Conservation (phyloP, 352 stramenopile species). For the Globisporangium lucens region DNA sequence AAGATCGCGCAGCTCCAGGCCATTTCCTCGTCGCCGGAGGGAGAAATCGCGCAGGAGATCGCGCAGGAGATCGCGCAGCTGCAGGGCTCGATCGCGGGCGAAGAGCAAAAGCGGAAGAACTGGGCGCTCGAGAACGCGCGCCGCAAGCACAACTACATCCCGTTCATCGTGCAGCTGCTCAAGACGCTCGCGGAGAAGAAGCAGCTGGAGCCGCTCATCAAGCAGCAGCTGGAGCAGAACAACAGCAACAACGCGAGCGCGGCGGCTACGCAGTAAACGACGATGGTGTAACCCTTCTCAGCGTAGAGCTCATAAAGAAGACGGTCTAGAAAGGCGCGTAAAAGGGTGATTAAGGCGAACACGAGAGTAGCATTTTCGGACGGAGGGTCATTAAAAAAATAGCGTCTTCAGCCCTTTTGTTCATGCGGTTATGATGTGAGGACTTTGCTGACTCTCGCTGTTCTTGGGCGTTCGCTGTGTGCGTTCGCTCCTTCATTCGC, state of each 20-base stretch:
- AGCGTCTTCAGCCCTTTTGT: slow-evolving; percentile 4
- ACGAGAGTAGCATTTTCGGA: background rate
- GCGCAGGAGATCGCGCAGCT: slow-evolving; percentile 39
- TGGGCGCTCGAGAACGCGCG: slow-evolving; percentile 91
- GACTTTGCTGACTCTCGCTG: background rate
- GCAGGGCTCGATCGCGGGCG: slow-evolving; percentile 42
- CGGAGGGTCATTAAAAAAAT: background rate
- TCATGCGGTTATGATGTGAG: slow-evolving; percentile 1
- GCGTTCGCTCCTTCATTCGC: background rate
- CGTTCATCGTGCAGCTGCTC: slow-evolving; percentile 93
- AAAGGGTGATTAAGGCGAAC: background rate
- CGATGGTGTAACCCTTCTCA: background rate
- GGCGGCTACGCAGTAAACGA: slow-evolving; percentile 17
- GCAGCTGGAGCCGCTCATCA: slow-evolving; percentile 75
- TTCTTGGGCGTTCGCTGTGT: background rate
- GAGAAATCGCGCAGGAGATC: slow-evolving; percentile 32
- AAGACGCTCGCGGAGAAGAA: slow-evolving; percentile 90
- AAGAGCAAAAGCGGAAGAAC: slow-evolving; percentile 68
- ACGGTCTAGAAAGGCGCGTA: background rate
- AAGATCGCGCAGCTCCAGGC: slow-evolving; percentile 36
- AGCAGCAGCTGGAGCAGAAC: slow-evolving; percentile 50
- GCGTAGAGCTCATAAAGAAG: background rate
- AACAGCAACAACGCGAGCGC: slow-evolving; percentile 19
- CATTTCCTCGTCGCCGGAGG: slow-evolving; percentile 21
- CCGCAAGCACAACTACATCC: slow-evolving; percentile 97